Evolutionary conservation across 2,329 filamentous ascomycete genomes (phyloP).

Genomic region (Neopestalotiopsis clavispora): DNA sequence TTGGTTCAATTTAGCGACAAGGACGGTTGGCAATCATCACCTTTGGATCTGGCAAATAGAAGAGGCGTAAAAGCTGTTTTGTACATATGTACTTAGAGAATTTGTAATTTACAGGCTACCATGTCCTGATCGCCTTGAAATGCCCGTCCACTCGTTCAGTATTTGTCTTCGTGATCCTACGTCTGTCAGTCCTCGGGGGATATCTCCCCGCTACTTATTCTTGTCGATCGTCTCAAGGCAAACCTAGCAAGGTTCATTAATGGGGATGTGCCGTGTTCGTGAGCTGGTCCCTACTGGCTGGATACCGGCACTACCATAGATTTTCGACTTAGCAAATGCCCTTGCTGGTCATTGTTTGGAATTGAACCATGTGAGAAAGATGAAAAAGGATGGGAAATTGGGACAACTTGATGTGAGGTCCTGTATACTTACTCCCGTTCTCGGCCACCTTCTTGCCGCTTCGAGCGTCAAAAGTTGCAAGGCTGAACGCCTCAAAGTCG

Average conservation of each 20-base stretch:
- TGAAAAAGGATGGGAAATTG: background rate
- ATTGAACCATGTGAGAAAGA: background rate
- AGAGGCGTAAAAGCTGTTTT: constrained; percentile 5
- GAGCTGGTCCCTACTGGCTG: background rate
- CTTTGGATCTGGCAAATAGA: constrained; percentile 4
- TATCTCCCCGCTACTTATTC: too few relatives aligned
- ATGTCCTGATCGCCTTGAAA: background rate
- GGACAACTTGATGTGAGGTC: background rate
- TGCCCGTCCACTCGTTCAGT: background rate
- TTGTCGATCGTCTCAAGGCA: too few relatives aligned
- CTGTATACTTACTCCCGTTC: constrained; percentile 32
- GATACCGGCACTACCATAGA: background rate
- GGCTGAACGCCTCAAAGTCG: constrained; percentile 41
- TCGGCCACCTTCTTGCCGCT: constrained; percentile 35
- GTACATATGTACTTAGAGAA: constrained; percentile 9
- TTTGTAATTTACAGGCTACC: background rate
- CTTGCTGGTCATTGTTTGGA: background rate
- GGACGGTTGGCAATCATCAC: constrained; percentile 2
- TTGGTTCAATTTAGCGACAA: constrained; percentile 4
- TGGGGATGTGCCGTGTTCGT: background rate
- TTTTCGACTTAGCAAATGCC: background rate
- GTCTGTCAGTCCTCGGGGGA: too few relatives aligned
- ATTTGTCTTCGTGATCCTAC: background rate
- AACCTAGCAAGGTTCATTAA: background rate
- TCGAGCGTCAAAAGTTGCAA: constrained; percentile 35